phyloP scores from a whole-genome alignment of 768 basidiomycete genomes.

The Suillus subluteus region DNA sequence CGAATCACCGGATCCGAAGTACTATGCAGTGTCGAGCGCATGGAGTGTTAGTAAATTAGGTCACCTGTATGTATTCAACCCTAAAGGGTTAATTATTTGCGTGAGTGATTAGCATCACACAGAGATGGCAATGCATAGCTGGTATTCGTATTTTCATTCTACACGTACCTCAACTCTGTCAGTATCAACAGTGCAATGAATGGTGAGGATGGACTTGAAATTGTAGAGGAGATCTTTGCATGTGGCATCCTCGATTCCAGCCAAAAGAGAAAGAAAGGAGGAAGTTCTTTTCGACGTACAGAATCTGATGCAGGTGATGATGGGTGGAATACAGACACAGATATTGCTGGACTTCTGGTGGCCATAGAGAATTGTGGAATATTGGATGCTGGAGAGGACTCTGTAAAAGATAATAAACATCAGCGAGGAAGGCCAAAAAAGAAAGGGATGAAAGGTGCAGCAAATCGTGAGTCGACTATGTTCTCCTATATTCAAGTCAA shows the following conservation, averaged over 20 bases:
- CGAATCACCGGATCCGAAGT: too few relatives aligned
- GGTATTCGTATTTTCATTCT: too few relatives aligned
- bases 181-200: background rate
- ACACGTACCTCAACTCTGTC: too few relatives aligned
- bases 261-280: too few relatives aligned
- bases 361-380: background rate
- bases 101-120: too few relatives aligned
- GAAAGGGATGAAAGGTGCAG: background rate
- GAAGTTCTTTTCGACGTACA: background rate
- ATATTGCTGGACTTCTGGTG: background rate
- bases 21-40: too few relatives aligned
- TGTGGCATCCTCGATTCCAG: background rate
- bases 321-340: background rate
- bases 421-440: background rate
- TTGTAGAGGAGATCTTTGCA: background rate
- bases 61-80: too few relatives aligned
- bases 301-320: background rate
- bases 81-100: too few relatives aligned
- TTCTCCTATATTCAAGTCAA: background rate
- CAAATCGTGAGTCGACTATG: background rate
- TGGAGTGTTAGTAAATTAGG: too few relatives aligned
- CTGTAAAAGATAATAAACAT: rapidly evolving
- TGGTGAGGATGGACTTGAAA: background rate
- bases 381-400: background rate
- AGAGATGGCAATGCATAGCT: too few relatives aligned